Conservation (phyloP, 2,329 filamentous ascomycete genomes). For the Microthyrium microscopicum region DNA sequence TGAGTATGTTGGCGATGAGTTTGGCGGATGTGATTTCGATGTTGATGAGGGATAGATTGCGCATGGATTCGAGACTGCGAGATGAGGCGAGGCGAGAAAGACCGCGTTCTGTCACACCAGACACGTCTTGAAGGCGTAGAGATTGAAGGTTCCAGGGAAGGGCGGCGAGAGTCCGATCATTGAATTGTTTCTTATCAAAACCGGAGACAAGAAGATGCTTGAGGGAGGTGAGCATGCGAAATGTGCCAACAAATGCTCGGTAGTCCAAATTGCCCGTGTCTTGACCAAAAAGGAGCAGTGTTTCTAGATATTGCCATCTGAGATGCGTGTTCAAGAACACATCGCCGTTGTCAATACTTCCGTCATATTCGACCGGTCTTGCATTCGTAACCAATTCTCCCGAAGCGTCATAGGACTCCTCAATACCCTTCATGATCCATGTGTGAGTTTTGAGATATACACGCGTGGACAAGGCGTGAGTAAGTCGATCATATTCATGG, state of each 20-base stretch:
- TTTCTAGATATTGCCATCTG: constrained; percentile 34
- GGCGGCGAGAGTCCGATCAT: constrained; percentile 35
- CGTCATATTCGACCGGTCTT: constrained; percentile 1
- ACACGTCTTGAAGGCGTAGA: constrained; percentile 37
- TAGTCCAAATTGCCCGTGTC: constrained; percentile 30
- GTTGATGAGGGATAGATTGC: constrained; percentile 34
- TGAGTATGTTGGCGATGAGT: constrained; percentile 35
- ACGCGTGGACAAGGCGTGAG: constrained; percentile 38
- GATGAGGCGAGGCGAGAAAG: constrained; percentile 34
- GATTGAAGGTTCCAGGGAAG: constrained; percentile 32
- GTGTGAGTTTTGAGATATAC: constrained; percentile 36
- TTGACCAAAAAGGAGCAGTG: constrained; percentile 32
- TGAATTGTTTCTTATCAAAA: constrained; percentile 36
- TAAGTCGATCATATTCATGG: constrained; percentile 37
- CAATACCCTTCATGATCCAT: constrained; percentile 30
- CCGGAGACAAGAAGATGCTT: constrained; percentile 37
- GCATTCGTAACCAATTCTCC: not conserved
- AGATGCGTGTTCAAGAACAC: constrained; percentile 37
- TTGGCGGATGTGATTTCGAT: constrained; percentile 35
- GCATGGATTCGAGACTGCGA: constrained; percentile 26
- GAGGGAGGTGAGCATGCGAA: constrained; percentile 35
- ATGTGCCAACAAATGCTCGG: constrained; percentile 35
- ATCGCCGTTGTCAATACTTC: constrained; percentile 20
- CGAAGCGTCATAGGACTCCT: constrained; percentile 11
- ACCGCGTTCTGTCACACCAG: constrained; percentile 38